Evolutionary conservation across 805 yeast species (phyloP).

Genomic region (Wickerhamiella domercqiae): DNA sequence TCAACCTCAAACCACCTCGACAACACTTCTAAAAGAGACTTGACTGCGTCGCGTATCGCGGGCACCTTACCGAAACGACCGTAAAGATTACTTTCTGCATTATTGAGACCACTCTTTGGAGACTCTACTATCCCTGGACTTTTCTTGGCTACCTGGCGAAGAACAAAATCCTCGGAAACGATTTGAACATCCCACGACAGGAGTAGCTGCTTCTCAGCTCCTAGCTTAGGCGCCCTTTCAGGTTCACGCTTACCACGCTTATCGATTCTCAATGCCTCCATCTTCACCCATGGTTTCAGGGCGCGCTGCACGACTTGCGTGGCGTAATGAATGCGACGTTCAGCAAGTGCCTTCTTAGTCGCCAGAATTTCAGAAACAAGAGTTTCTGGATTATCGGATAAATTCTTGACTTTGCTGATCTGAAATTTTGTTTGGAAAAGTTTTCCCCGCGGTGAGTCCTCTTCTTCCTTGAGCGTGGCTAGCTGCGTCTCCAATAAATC

Average conservation of each 20-base stretch:
- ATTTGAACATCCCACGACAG: conserved; percentile 8
- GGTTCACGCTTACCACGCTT: conserved; percentile 17
- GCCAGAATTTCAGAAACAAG: conserved; percentile 13
- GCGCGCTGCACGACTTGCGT: conserved; percentile 17
- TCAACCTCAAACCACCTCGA: conserved; percentile 22
- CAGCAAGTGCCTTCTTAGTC: conserved; percentile 19
- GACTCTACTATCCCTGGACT: conserved; percentile 1
- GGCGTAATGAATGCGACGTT: conserved; percentile 22
- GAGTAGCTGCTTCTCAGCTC: conserved; percentile 8
- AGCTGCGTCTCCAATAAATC: conserved; percentile 25
- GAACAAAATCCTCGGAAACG: conserved; percentile 10
- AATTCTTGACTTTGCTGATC: conserved; percentile 10
- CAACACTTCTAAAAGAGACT: conserved; percentile 3
- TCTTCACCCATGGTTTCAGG: conserved; percentile 21
- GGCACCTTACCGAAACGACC: conserved; percentile 27
- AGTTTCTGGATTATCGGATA: conserved; percentile 6
- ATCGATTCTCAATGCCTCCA: conserved; percentile 23
- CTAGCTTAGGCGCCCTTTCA: conserved; percentile 7
- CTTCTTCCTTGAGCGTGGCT: conserved; percentile 12
- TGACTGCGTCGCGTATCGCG: conserved; percentile 9
- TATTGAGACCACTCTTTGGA: conserved; percentile 11
- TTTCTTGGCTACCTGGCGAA: conserved; percentile 6
- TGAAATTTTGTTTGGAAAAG: conserved; percentile 20
- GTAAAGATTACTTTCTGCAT: conserved; percentile 22
- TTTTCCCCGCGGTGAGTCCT: conserved; percentile 14